Evolutionary conservation across 2,329 filamentous ascomycete species (phyloP).

Genomic region (Trichophyton equinum): DNA sequence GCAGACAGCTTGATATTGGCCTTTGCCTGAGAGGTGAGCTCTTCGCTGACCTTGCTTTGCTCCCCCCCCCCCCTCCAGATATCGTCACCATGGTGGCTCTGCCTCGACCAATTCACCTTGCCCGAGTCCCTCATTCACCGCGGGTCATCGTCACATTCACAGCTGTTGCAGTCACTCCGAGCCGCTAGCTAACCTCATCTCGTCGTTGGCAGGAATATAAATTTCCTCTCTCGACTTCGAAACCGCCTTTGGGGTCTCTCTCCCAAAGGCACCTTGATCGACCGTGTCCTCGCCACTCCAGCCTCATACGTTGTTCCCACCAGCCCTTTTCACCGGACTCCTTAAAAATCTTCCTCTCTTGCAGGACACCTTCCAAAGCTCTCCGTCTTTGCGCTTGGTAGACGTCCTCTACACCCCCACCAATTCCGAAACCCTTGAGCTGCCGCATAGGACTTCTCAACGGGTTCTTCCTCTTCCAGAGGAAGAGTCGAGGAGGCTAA

Average conservation of each 20-base stretch:
- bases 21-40: slow-evolving; percentile 3
- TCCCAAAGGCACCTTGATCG: slow-evolving; percentile 27
- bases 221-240: background rate
- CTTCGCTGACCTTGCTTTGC: background rate
- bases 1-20: background rate
- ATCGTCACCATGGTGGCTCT: background rate
- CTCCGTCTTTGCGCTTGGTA: slow-evolving; percentile 22
- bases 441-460: slow-evolving; percentile 99
- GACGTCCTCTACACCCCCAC: slow-evolving; percentile 29
- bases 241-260: slow-evolving; percentile 26
- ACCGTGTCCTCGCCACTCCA: slow-evolving; percentile 25
- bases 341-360: slow-evolving; percentile 9
- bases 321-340: slow-evolving; percentile 4
- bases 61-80: no score
- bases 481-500: slow-evolving; percentile 99
- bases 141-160: background rate
- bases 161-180: background rate
- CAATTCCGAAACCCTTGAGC: slow-evolving; percentile 59
- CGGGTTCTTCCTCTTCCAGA: slow-evolving; percentile 98
- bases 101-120: background rate
- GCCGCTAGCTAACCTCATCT: background rate
- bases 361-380: slow-evolving; percentile 2
- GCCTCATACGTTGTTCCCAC: slow-evolving; percentile 5
- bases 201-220: background rate
- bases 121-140: background rate